Evolutionary conservation across 768 basidiomycete genomes (phyloP), one percentile per base, ranked within the genome.

Genomic region (Flagelloscypha sp.): DNA sequence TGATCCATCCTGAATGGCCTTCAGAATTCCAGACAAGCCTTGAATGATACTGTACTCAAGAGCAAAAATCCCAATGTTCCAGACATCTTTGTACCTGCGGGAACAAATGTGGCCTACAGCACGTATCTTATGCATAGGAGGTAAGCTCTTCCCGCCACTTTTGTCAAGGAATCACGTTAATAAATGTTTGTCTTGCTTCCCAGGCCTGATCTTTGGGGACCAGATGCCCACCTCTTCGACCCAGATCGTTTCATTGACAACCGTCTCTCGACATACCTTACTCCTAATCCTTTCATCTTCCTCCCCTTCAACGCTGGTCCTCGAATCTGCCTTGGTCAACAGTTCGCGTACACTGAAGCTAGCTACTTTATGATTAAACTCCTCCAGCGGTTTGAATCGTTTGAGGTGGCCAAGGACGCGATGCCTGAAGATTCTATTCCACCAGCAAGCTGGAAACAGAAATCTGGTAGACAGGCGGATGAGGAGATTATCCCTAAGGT

Each of bases 241-340:
- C 80, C 80, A 0, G 73, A 79, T 40, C 65, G 79, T 1, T 82
- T 79, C 63, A 50, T 83, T 25, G 79, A 83, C 41, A 68, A 72
- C 20, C 62, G 79, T 3, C 35, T 77, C 25, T 59, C 64, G 3
- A 76, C 70, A 42, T 75, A 79, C 43, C 48, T 76, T 41, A 46
- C 39, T 2, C 31, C 37, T 1, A 44, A 66, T 30, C 57, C 56
- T 0, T 58, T 57, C 39, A 69, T 72, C 25, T 74, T 72, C 50
- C 47, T 72, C 10, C 65, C 63, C 1, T 65, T 65, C 35, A 65
- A 66, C 21, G 62, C 69, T 1, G 68, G 69, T 1, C 69, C 69
- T 1, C 49, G 70, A 3, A 72, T 70, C 12, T 72, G 68, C 40
- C 55, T 70, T 3, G 70, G 69, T 2, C 70, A 72, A 52, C 43